phyloP scores from a whole-genome alignment of 257 asterid species.

The Solanum tacnaense region DNA sequence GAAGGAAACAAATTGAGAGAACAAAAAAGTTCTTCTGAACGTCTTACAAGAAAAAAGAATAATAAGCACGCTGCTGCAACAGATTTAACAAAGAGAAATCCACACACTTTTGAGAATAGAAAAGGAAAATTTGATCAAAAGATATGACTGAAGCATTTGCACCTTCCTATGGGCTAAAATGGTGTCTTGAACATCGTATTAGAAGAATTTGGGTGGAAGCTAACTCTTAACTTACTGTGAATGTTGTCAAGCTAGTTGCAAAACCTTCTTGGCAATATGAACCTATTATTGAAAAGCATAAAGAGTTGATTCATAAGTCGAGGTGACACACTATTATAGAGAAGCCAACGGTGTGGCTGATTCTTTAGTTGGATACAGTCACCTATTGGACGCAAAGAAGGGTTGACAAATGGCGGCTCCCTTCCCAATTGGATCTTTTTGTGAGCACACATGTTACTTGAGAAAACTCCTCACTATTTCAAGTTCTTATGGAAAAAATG shows the following conservation, averaged over 20 bases:
- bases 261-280: not conserved
- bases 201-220: not conserved
- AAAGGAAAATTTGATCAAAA: not conserved
- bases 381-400: not conserved
- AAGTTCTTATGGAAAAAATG: not conserved
- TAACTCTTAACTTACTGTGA: not conserved
- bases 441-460: not conserved
- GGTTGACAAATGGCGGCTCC: not conserved
- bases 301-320: not conserved
- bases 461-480: not conserved
- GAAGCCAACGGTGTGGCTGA: not conserved
- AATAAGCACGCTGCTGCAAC: not conserved
- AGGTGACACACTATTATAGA: not conserved
- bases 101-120: not conserved
- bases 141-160: not conserved
- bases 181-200: not conserved
- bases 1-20: not conserved
- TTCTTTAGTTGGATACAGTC: not conserved
- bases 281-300: not conserved
- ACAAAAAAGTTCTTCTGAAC: not conserved
- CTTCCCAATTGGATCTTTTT: not conserved
- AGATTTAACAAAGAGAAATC: not conserved
- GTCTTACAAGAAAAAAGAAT: not conserved
- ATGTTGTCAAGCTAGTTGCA: not conserved
- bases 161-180: not conserved